phyloP scores from a whole-genome alignment of 257 asterid species.

The Agastache rugosa region DNA sequence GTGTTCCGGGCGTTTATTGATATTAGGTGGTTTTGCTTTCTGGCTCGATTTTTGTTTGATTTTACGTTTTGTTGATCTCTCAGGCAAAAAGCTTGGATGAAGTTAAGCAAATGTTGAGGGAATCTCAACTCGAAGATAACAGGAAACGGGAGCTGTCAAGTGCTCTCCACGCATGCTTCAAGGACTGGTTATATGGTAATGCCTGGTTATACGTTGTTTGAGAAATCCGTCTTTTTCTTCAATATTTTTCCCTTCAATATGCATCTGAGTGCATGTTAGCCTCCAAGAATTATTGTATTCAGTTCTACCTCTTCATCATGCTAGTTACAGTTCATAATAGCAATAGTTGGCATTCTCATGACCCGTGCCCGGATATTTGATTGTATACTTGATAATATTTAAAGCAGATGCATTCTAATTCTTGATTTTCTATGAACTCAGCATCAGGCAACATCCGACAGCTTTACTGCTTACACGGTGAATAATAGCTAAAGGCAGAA shows the following conservation, averaged over 20 bases:
- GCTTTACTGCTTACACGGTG: conserved; percentile 88
- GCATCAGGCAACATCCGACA: conserved; percentile 95
- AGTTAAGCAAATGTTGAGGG: conserved; percentile 76
- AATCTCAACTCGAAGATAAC: conserved; percentile 82
- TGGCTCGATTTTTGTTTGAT: conserved; percentile 11
- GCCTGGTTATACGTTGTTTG: conserved; percentile 14
- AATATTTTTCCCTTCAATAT: background rate
- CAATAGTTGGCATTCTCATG: conserved; percentile 4
- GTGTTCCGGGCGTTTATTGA: background rate
- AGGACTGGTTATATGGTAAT: conserved; percentile 97
- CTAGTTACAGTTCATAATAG: background rate
- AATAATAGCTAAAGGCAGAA: conserved; percentile 39
- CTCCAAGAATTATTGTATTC: conserved; percentile 1
- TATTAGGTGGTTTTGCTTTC: conserved; percentile 6
- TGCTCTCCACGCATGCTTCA: conserved; percentile 85
- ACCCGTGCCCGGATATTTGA: background rate
- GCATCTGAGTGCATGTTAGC: too few species aligned
- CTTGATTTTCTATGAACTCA: conserved; percentile 40
- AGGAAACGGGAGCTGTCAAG: conserved; percentile 83
- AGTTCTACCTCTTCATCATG: background rate
- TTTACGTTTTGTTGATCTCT: conserved; percentile 34
- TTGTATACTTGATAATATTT: background rate
- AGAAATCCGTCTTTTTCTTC: background rate
- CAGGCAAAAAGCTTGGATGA: conserved; percentile 77
- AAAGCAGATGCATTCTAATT: conserved; percentile 22